Base-by-base conservation (phyloP, 805 yeast genomes). In the Metschnikowia continentalis region DNA sequence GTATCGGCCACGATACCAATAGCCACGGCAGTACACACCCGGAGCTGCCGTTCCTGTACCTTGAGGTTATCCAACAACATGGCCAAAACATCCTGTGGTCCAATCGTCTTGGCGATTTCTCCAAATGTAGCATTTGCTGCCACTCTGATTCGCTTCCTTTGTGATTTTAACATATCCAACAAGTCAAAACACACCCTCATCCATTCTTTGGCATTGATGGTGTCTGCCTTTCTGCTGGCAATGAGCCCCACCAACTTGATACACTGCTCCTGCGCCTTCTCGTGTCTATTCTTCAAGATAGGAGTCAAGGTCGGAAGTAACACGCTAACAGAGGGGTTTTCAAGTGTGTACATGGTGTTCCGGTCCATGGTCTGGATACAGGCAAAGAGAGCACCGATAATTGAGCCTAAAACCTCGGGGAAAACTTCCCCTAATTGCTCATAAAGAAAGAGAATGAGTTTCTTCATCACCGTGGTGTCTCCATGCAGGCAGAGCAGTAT, bases 1-100 rank as follows among this genome's bases (percentile, higher is more conserved):
- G 65, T 83, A 52, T 91, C 94, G 0, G 98, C 98, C 7, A 94
- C 96, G 58, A 94, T 90, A 35, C 96, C 99, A 57, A 94, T 88
- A 0, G 99, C 99, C 38, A 94, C 97, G 5, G 99, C 97, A 0
- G 98, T 90, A 66, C 97, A 92, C 7, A 94, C 96, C 63, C 99
- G 84, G 40, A 89, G 76, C 69, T 94, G 99, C 63, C 99, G 87
- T 64, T 94, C 98, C 64, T 92, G 98, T 6, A 91, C 96, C 53
- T 88, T 79, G 57, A 94, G 72, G 59, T 92, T 92, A 59, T 88
- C 89, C 50, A 94, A 69, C 35, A 94, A 71, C 51, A 96, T 86
- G 1, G 85, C 91, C 19, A 94, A 68, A 3, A 94, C 96, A 65
- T 94, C 98, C 54, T 89, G 94, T 0, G 99, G 99, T 0, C 99